These are phyloP conservation scores for Paecilomyces variotii DNA, from an alignment of 2,329 filamentous ascomycete species.

Conservation along the genomic window DNA sequence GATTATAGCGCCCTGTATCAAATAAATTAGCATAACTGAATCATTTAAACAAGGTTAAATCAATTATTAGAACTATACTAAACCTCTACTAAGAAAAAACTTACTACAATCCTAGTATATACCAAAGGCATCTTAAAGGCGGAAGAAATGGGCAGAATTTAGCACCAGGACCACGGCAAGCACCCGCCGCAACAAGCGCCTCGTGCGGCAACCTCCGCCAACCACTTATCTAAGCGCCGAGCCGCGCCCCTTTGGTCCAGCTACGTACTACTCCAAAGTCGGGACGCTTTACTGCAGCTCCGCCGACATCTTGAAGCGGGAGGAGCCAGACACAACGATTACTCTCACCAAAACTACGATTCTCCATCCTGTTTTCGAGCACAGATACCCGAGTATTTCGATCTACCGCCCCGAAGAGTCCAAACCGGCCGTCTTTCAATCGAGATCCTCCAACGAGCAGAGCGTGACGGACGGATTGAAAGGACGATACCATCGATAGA, in stretches of 20 bases:
- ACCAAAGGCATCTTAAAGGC: no score
- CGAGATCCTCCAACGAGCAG: not conserved
- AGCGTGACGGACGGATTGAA: not conserved
- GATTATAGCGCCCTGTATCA: no score
- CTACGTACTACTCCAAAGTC: not conserved
- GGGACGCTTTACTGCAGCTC: not conserved
- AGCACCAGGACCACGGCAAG: no score
- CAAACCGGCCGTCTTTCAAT: not conserved
- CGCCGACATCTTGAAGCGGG: not conserved
- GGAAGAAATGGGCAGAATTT: no score
- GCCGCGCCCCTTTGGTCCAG: not conserved
- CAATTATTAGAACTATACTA: no score
- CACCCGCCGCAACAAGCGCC: not conserved
- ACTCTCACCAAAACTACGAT: not conserved
- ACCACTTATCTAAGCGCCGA: not conserved
- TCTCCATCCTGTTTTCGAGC: not conserved
- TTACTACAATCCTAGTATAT: no score
- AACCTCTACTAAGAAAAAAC: no score
- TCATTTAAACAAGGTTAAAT: no score
- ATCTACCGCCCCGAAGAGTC: not conserved
- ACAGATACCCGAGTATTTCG: not conserved
- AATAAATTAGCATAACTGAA: no score
- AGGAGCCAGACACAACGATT: not conserved
- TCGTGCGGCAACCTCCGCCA: not conserved
- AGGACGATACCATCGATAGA: not conserved